Evolutionary conservation across 1,284 basidiomycete genomes (phyloP), one percentile per base, ranked within the genome.

Genomic region (Moesziomyces sp.): DNA sequence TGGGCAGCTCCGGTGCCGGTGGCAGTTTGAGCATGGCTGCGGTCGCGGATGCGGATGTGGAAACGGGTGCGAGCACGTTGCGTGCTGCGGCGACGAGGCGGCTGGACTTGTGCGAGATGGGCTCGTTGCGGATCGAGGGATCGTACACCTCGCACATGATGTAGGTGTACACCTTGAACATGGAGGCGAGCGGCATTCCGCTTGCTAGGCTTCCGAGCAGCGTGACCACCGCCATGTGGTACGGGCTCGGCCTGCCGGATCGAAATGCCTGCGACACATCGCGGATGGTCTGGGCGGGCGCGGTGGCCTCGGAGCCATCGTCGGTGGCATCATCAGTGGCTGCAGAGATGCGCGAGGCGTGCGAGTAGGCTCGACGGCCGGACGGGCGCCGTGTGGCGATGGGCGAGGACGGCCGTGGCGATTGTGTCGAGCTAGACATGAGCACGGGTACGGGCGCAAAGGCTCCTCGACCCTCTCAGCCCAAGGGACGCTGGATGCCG

Each of bases 201-300:
- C 78, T 76, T 11, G 72, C 78, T 23, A 81, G 49, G 43, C 61
- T 72, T 42, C 74, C 65, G 11, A 81, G 48, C n/a, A 79, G 64
- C n/a, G 74, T 64, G 24, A 81, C 74, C 5, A 80, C 65, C 24
- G 78, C 79, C 77, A 81, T 80, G 46, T 79, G 74, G 50, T 81
- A 78, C 1, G 75, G 64, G 48, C 66, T 74, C 10, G 77, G 65
- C 26, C 54, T 45, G 2, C 77, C 74, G 8, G 57, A 59, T 28
- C 67, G 59, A 34, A 77, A 72, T 10, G 74, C 74, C 21, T 63
- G 65, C 23, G 75, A 67, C 7, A 76, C 74, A 62, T 72, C 74
- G 35, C 72, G 66, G 30, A 77, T 64, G 40, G 74, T 71, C 50
- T 78, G 74, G 2, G 66, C 66, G 5, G 76, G 70, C 13, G 64